Percentiles rank a stretch among this genome's conserved stretches.
phyloP scores from a whole-genome alignment of 495 filamentous ascomycete genomes.

The Neurospora hispaniola region DNA sequence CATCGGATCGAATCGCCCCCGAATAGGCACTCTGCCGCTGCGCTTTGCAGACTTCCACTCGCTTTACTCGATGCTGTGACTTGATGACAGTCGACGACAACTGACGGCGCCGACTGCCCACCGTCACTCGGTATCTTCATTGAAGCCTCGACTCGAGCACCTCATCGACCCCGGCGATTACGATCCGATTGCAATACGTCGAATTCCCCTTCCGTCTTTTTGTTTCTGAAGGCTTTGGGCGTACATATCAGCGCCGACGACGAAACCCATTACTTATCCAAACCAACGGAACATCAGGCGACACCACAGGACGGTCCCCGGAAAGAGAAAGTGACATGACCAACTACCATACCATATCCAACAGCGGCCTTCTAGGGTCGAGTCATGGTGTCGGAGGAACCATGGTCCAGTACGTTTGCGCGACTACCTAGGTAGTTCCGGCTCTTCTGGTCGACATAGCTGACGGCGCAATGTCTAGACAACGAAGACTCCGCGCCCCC shows the following conservation, averaged over 20 bases:
- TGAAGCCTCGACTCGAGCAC: not conserved
- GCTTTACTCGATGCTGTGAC: not conserved
- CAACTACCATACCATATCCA: not conserved
- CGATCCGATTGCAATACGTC: not conserved
- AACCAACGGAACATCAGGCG: not conserved
- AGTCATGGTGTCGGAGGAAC: not conserved
- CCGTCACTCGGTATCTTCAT: not conserved
- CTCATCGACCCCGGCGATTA: not conserved
- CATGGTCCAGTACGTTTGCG: not conserved
- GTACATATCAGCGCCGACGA: not conserved
- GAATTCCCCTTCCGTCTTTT: not conserved
- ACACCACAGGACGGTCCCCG: not conserved
- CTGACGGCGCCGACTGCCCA: not conserved
- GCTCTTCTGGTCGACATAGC: not conserved
- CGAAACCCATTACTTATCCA: not conserved
- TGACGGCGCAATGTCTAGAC: constrained; percentile 9
- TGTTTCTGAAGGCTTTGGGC: not conserved
- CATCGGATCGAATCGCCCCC: not conserved
- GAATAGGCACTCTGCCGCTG: not conserved
- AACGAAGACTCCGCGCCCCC: constrained; percentile 26
- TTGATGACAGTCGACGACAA: not conserved
- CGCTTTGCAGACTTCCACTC: not conserved
- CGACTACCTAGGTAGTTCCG: not conserved
- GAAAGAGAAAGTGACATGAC: not conserved
- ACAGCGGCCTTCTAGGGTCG: not conserved